phyloP scores from a whole-genome alignment of 2,329 filamentous ascomycete genomes.

The Trichoderma koningii region DNA sequence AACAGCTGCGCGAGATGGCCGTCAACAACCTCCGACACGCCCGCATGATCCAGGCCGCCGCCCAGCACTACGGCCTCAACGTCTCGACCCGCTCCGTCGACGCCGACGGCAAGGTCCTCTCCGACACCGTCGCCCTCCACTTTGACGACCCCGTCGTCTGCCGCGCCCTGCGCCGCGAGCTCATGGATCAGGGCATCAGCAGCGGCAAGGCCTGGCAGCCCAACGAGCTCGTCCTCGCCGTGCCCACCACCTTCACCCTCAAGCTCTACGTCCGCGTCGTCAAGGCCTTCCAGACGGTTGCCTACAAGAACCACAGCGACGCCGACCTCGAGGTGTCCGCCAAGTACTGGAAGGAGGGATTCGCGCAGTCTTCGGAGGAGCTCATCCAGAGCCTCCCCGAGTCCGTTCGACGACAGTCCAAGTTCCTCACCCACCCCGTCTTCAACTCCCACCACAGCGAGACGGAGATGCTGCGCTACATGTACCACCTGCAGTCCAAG shows the following conservation, averaged over 20 bases:
- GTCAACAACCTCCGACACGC: constrained; percentile 73
- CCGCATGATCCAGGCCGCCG: constrained; percentile 65
- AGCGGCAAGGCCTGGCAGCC: constrained; percentile 62
- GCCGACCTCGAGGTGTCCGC: constrained; percentile 38
- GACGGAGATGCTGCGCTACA: constrained; percentile 91
- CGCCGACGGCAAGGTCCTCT: constrained; percentile 61
- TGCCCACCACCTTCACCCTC: constrained; percentile 34
- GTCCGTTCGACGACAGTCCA: constrained; percentile 67
- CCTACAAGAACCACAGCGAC: constrained; percentile 34
- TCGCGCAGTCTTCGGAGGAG: constrained; percentile 42
- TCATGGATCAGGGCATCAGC: constrained; percentile 65
- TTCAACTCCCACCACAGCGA: constrained; percentile 96
- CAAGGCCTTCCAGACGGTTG: constrained; percentile 35
- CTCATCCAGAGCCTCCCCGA: constrained; percentile 52
- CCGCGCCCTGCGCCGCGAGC: constrained; percentile 38
- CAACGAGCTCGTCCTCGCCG: constrained; percentile 35
- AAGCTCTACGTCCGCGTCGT: constrained; percentile 32
- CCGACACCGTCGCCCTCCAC: constrained; percentile 78
- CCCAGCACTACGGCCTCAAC: constrained; percentile 64
- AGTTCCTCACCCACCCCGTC: constrained; percentile 83
- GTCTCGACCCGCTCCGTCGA: constrained; percentile 61
- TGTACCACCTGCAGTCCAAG: constrained; percentile 89
- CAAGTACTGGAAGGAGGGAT: constrained; percentile 45
- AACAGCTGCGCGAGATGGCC: constrained; percentile 80
- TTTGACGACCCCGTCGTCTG: constrained; percentile 34